Base-by-base conservation (phyloP, 371 early-diverging fungal species). In the Thermomucor indicae-seudaticae region DNA sequence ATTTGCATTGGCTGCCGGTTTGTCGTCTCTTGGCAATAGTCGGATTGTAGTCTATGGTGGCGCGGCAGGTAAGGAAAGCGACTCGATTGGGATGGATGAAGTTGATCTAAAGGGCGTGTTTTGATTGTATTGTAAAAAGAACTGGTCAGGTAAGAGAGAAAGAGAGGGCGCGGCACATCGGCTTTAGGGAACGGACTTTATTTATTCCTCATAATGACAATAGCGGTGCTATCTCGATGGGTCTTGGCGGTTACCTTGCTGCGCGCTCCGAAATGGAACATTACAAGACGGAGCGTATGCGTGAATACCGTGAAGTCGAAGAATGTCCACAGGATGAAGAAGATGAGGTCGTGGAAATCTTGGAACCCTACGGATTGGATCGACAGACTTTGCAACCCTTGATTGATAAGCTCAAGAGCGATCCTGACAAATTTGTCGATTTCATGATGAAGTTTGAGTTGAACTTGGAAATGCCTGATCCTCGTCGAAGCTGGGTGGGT, bases 371-470 rank as follows among this genome's bases (percentile, higher is more conserved):
- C 57, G 86, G 86, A 7, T 49, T 88, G 11, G 71, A 67, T 45
- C 59, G 74, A 7, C 54, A 67, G 7, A 67, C 75, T 1, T 56
- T 84, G 24, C 66, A 79, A 34, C 89, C 89, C n/a, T 42, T 88
- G n/a, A 67, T 88, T 43, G 65, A 68, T 12, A 67, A 67, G 28
- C 62, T 88, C 27, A 70, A 71, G 51, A 45, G 40, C 14, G 71
- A 86, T 57, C 82, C 79, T 28, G 69, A 74, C 34, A 71, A 74
- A 49, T 85, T 78, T 68, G 81, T 83, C 7, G 86, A 88, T 52
- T 88, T 88, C 49, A 85, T 88, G 85, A 88, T 88, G 89, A 75
- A 80, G 51, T 85, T 85, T 65, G 86, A 88, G 58, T 63, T 86
- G 34, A 70, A 72, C 32, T 58, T 88, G 30, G 85, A 85, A 53